Evolutionary conservation across 2,329 filamentous ascomycete genomes (phyloP), one percentile per base, ranked within the genome.

Genomic region (Hirsutella rhossiliensis): DNA sequence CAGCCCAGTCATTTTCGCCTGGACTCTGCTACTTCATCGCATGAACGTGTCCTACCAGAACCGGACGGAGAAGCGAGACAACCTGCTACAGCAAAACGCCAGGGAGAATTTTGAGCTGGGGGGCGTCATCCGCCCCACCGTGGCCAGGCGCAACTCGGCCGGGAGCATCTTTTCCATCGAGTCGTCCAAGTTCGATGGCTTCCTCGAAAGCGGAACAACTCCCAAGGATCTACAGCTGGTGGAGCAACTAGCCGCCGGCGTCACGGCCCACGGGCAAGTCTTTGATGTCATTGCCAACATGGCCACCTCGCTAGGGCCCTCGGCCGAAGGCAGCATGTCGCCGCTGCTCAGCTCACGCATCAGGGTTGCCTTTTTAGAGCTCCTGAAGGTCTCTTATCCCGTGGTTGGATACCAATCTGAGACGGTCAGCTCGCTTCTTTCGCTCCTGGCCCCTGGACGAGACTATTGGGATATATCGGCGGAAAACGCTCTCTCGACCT

Each of bases 1-100:
- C 18, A 79, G 77, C 44, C 86, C 87, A 2, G 78, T 85, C 17
- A 74, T 87, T 18, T 84, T 94, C 51, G 78, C 84, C 3, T 97
- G 89, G 89, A 79, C 82, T 4, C 68, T 90, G 40, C 75, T 95
- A 23, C 69, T 89, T 11, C 76, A 84, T 54, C 72, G 75, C 23
- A 78, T 92, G 65, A 77, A 78, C 51, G 65, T 77, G 37, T 75
- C 76, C 12, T 82, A 80, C 50, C 71, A 76, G 45, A 70, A 69
- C 42, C 70, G 81, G 39, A 77, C 76, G 34, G 80, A 84, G 56
- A 71, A 73, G 46, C 65, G 76, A 40, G 76, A 80, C 51, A 64
- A 74, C 27, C 60, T 76, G 15, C 66, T 78, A 43, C 76, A 78
- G 48, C 73, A 79, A 54, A 73, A 72, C 47, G 73, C 76, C 0